These are phyloP conservation scores for Umbilicus rupestris DNA, from an alignment of 164 flowering plant species.

Conservation along the genomic window DNA sequence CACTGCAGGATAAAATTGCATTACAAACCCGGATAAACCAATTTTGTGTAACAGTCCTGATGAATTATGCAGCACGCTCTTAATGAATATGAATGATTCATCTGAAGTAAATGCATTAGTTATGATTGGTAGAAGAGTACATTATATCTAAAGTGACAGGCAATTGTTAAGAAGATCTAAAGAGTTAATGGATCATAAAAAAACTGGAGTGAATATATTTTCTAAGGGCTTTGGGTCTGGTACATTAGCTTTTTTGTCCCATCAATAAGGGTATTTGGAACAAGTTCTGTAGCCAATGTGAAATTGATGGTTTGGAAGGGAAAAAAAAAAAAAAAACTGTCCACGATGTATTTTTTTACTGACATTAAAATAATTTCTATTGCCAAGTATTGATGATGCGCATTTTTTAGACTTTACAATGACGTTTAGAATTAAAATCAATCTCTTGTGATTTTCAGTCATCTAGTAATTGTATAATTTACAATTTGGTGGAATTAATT, in stretches of 20 bases:
- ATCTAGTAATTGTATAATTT: background rate
- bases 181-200: no score
- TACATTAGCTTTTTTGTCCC: no score
- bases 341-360: background rate
- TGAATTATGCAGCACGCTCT: background rate
- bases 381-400: background rate
- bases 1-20: background rate
- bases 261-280: background rate
- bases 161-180: no score
- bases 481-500: background rate
- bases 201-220: no score
- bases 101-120: no score
- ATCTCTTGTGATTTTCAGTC: no score
- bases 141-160: no score
- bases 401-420: background rate
- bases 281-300: background rate
- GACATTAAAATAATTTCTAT: background rate
- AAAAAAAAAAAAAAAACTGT: no score
- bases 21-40: background rate
- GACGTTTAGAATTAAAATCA: no score
- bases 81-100: no score
- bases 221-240: no score
- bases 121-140: no score
- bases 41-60: background rate
- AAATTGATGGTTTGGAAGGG: background rate